Base-by-base conservation (phyloP, 768 basidiomycete species). In the Auriscalpium microsporum region DNA sequence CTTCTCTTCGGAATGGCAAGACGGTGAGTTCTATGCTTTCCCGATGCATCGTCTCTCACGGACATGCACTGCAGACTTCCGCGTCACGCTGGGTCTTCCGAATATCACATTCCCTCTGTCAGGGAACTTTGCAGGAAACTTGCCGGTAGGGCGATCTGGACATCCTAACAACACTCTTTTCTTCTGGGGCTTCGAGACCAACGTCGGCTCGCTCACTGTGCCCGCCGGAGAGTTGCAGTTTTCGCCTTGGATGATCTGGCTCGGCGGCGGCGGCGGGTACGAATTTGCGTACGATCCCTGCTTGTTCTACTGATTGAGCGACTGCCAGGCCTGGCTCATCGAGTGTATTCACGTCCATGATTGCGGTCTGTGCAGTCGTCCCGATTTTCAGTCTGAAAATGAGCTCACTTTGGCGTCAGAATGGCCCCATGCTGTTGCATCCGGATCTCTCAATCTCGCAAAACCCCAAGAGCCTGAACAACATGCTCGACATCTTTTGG, bases 401-500 rank as follows among this genome's bases (percentile, higher is more conserved):
- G 40, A 11, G 9, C 49, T 53, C 16, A 38, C 46, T 35, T n/a
- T 37, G 48, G 10, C 10, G 8, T 48, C 56, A 87, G 85, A 88
- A 87, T 60, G 87, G 87, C 1, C 87, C 86, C 3, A 80, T 87
- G 47, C 76, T 74, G 2, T 72, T 89, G 47, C 71, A 74, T 11
- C 67, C 67, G 54, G 70, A 87, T 61, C 80, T 79, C 55, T 74
- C 72, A 9, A 65, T 78, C 3, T 70, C 69, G 16, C 62, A 73
- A 11, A 87, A 87, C 59, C 63, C 74, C 3, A 75, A 80, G 64
- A 76, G 78, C 59, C 86, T 84, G 81, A 71, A 76, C 56, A 75
- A 69, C 21, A 64, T 86, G 19, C 78, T 82, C 1, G 87, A 89
- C 66, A 81, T 78, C 58, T 75, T 88, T 38, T 87, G 83, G 84